Evolutionary conservation across 129 eudicot species (phyloP).

Genomic region (Chrysanthemum lavandulifolium): DNA sequence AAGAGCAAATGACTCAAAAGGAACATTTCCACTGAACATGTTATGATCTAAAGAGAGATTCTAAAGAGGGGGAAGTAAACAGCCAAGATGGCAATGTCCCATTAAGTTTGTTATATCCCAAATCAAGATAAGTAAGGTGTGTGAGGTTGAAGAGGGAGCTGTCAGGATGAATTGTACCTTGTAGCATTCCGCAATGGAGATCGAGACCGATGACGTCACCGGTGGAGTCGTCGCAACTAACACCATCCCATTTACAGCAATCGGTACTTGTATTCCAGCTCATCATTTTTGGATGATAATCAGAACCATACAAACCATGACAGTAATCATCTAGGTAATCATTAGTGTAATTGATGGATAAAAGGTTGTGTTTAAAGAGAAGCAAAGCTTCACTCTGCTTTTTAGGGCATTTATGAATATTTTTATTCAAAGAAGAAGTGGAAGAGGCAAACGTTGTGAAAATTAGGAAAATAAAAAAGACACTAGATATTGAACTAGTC

Average conservation of each 20-base stretch:
- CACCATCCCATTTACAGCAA: conserved; percentile 45
- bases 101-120: conserved; percentile 13
- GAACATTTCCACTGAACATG: conserved; percentile 19
- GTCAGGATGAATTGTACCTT: conserved; percentile 36
- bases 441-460: neutral
- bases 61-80: conserved; percentile 9
- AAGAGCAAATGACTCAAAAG: conserved; percentile 4
- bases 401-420: conserved; percentile 12
- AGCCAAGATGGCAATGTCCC: conserved; percentile 28
- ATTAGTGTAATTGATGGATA: neutral
- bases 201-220: conserved; percentile 16
- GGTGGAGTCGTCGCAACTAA: too few relatives aligned
- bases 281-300: conserved; percentile 12
- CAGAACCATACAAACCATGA: neutral
- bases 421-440: neutral
- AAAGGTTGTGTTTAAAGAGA: conserved; percentile 22
- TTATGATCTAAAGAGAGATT: neutral
- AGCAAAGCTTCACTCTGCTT: conserved; percentile 10
- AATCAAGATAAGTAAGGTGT: conserved; percentile 9
- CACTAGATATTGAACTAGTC: neutral
- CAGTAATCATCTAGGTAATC: neutral
- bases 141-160: conserved; percentile 23
- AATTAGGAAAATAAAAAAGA: neutral
- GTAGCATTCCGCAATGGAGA: conserved; percentile 32
- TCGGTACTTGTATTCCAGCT: conserved; percentile 28